Conservation (phyloP, 768 basidiomycete species). For the Mycena chlorophos region DNA sequence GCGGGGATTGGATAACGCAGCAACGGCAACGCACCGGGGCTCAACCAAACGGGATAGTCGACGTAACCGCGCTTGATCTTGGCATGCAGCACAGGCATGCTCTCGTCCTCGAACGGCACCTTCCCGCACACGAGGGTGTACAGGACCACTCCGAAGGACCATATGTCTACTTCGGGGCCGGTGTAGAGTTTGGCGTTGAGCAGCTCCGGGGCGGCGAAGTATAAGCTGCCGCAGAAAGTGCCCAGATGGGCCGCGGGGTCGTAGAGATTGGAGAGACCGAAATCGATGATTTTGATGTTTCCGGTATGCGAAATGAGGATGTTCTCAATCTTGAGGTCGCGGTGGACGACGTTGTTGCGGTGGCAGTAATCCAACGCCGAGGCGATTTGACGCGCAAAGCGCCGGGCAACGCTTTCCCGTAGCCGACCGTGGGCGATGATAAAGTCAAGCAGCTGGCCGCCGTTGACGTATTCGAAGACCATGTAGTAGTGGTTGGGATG, state of each 20-base stretch:
- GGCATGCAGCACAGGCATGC: constrained; percentile 97
- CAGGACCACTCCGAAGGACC: constrained; percentile 99
- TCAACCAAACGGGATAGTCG: constrained; percentile 97
- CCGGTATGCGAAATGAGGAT: constrained; percentile 98
- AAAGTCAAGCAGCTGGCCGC: constrained; percentile 99
- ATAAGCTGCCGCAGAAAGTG: constrained; percentile 96
- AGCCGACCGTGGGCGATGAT: constrained; percentile 98
- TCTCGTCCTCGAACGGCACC: constrained; percentile 98
- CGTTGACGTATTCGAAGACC: constrained; percentile 98
- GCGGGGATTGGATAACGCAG: not conserved
- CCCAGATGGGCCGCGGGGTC: constrained; percentile 78
- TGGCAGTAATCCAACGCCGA: constrained; percentile 97
- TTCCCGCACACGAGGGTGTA: constrained; percentile 98
- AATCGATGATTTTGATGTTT: constrained; percentile 99
- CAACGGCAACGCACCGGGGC: constrained; percentile 62
- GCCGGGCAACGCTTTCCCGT: constrained; percentile 91
- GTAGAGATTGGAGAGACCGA: constrained; percentile 95
- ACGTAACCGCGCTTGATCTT: constrained; percentile 98
- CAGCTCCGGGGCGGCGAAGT: constrained; percentile 97
- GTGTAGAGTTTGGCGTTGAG: constrained; percentile 96
- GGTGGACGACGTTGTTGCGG: constrained; percentile 95
- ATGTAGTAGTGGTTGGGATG: constrained; percentile 99
- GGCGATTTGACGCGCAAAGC: constrained; percentile 97
- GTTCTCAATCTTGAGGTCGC: constrained; percentile 99
- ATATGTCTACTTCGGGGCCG: constrained; percentile 97